phyloP scores from a whole-genome alignment of 2,329 filamentous ascomycete species.

The Torrubiellomyces zombiae region DNA sequence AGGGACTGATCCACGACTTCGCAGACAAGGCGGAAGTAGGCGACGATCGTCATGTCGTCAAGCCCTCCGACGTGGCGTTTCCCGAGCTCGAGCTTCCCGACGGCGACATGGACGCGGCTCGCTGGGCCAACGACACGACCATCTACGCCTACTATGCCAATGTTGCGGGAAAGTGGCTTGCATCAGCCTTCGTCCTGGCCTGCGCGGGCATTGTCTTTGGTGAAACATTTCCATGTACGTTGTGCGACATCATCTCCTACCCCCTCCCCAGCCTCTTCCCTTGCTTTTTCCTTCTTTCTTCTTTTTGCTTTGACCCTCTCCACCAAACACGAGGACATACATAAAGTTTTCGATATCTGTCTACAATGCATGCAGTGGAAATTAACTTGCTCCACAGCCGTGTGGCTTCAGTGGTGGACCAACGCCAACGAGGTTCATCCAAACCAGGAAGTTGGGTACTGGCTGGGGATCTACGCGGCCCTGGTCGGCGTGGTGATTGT shows the following conservation, averaged over 20 bases:
- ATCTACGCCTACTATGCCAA: constrained; percentile 8
- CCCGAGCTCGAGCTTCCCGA: constrained; percentile 6
- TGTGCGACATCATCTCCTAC: too few relatives aligned
- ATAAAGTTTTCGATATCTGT: background rate
- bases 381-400: constrained; percentile 5
- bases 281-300: background rate
- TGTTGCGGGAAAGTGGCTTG: constrained; percentile 5
- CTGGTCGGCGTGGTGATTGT: constrained; percentile 6
- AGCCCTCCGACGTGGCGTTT: constrained; percentile 6
- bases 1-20: constrained; percentile 3
- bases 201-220: constrained; percentile 8
- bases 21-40: constrained; percentile 1
- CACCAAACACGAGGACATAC: too few relatives aligned
- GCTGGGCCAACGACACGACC: constrained; percentile 6
- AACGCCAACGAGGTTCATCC: constrained; percentile 6
- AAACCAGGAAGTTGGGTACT: constrained; percentile 7
- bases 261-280: background rate
- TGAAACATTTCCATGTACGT: constrained; percentile 8
- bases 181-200: constrained; percentile 6
- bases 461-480: constrained; percentile 7
- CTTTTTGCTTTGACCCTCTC: too few relatives aligned
- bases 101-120: constrained; percentile 5
- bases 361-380: background rate
- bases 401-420: constrained; percentile 12
- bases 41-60: constrained; percentile 1